These are phyloP conservation scores for Meyerozyma athensensis DNA, from an alignment of 1,139 yeast genomes.

Conservation along the genomic window DNA sequence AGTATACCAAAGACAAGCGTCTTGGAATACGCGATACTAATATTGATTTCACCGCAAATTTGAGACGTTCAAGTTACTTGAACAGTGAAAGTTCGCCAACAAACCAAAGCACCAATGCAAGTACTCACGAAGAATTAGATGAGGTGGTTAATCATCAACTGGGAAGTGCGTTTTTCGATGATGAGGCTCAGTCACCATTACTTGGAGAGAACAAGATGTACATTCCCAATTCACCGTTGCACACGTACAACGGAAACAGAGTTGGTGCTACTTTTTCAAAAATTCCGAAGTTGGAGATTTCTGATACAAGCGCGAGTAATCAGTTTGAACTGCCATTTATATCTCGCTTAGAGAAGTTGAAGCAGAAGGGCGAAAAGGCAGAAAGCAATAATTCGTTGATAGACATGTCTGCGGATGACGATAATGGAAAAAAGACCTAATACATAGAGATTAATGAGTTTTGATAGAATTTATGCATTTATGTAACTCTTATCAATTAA, in stretches of 20 bases:
- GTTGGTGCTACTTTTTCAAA: neutral
- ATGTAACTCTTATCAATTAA: constrained; percentile 9
- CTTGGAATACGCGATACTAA: constrained; percentile 26
- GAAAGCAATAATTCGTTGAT: constrained; percentile 16
- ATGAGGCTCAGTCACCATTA: neutral
- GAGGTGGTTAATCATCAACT: no score
- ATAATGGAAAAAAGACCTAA: neutral
- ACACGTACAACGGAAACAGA: constrained; percentile 12
- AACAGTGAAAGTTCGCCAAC: neutral
- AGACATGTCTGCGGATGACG: constrained; percentile 14
- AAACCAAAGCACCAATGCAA: neutral
- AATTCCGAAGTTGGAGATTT: neutral
- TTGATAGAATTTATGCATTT: neutral
- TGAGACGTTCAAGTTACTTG: constrained; percentile 27
- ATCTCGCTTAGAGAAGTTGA: neutral
- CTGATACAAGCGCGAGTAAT: neutral
- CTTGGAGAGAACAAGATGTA: constrained; percentile 7
- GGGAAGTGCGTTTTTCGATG: neutral
- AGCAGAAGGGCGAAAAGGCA: constrained; percentile 5
- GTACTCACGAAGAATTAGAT: constrained; percentile 9
- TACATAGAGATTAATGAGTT: neutral
- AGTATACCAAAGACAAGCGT: constrained; percentile 31
- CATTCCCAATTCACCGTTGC: constrained; percentile 31
- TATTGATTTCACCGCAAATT: constrained; percentile 23
- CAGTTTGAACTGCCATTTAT: neutral